Percentiles rank a stretch among this genome's conserved stretches.
phyloP scores from a whole-genome alignment of 2,329 filamentous ascomycete species.

The Aspergillus glaucus region DNA sequence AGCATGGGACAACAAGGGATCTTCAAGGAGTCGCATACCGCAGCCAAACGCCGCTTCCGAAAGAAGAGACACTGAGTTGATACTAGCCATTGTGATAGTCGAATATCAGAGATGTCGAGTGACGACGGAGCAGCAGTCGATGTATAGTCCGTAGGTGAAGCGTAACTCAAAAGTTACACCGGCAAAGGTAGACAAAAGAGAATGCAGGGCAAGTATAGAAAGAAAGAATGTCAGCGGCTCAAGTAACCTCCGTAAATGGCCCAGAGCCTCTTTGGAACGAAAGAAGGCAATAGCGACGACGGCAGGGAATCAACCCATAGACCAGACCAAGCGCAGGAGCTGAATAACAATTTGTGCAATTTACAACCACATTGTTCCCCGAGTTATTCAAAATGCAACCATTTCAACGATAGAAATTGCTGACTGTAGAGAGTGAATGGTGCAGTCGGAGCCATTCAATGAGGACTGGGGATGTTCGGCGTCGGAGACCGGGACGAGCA shows the following conservation, averaged over 20 bases:
- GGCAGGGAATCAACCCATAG: not conserved
- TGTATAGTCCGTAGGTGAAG: not conserved
- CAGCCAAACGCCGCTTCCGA: slow-evolving; percentile 37
- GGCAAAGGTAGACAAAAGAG: not conserved
- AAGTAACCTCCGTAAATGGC: not conserved
- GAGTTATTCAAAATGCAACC: not conserved
- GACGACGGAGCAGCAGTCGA: not conserved
- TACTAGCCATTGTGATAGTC: slow-evolving; percentile 25
- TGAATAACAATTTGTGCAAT: not conserved
- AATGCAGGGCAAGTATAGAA: not conserved
- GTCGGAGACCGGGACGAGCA: not conserved
- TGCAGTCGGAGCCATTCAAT: not conserved
- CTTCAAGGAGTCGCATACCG: slow-evolving; percentile 23
- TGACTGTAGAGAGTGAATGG: not conserved
- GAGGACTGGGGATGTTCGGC: not conserved
- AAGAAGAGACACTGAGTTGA: slow-evolving; percentile 26
- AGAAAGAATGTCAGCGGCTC: not conserved
- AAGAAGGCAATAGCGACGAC: not conserved
- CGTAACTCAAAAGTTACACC: not conserved
- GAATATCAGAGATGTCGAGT: not conserved
- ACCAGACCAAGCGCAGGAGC: not conserved
- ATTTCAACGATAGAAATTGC: not conserved
- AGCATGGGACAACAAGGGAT: slow-evolving; percentile 7
- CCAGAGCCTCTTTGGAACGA: not conserved
- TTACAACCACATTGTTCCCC: not conserved